These are phyloP conservation scores for Penicillium freii DNA, from an alignment of 2,329 filamentous ascomycete species.

Conservation along the genomic window DNA sequence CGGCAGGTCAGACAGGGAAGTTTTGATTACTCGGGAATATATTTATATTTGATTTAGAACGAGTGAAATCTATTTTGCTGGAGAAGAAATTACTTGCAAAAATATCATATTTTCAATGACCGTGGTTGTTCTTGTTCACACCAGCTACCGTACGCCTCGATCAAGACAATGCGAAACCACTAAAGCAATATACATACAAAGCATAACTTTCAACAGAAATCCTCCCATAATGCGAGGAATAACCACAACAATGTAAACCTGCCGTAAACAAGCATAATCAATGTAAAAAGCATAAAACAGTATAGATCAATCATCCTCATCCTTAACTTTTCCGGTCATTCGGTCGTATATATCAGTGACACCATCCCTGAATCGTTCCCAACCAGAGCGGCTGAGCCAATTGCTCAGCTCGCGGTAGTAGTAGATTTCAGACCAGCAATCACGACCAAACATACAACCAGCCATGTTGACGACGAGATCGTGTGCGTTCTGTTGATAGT, in stretches of 20 bases:
- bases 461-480: conserved; percentile 99
- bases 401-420: conserved; percentile 90
- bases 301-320: not conserved
- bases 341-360: conserved; percentile 23
- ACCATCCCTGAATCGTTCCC: conserved; percentile 60
- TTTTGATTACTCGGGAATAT: not conserved
- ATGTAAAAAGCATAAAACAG: not conserved
- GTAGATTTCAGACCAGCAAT: conserved; percentile 99
- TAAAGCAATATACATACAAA: conserved; percentile 6
- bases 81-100: accelerated
- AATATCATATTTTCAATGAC: not conserved
- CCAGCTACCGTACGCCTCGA: not conserved
- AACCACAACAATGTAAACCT: not conserved
- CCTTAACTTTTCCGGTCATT: conserved; percentile 17
- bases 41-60: not conserved
- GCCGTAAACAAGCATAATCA: not conserved
- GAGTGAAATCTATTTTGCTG: accelerated
- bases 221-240: not conserved
- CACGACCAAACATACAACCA: conserved; percentile 91
- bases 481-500: conserved; percentile 80
- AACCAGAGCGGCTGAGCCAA: conserved; percentile 76
- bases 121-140: not conserved
- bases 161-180: not conserved
- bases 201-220: not conserved
- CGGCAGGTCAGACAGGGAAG: not conserved